Evolutionary conservation across 2,329 filamentous ascomycete species (phyloP), one percentile per base, ranked within the genome.

Genomic region (Aureobasidium sp.): DNA sequence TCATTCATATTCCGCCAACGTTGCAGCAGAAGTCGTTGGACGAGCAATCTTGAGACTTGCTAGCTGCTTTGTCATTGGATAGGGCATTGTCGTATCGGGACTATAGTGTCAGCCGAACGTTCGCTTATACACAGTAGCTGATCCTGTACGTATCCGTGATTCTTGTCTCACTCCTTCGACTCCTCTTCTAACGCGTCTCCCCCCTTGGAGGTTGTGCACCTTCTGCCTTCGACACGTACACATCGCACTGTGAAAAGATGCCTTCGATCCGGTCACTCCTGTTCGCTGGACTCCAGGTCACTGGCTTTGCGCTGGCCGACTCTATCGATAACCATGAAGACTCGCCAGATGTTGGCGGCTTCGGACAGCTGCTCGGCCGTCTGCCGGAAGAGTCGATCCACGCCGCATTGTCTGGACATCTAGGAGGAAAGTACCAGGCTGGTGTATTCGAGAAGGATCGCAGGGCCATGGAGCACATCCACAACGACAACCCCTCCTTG

Each of bases 361-460:
- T 87, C 74, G 78, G 81, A 66, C 79, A 83, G 63, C 72, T 86
- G 61, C 74, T 87, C 60, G 77, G 81, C 64, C 78, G 78, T 27
- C 75, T 87, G 62, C 83, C 86, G 25, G 80, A 81, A 61, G 78
- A 83, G 53, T 80, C 83, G 45, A 77, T 92, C 60, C 86, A 90
- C 72, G 81, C 82, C 51, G 82, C 88, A 59, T 78, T 91, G 36
- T 85, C 89, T 72, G 77, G 80, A 64, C 81, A 86, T 68, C 78
- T 86, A 60, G 81, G 83, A 49, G 79, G 81, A 52, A 83, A 84
- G 69, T 90, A 86, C 74, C 82, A 85, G 70, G 82, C 89, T 70
- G 87, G 87, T 63, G 81, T 89, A 62, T 89, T 86, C 72, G 80
- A 83, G 65, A 83, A 84, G 65, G 87, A 88, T 69, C 80, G 79